Evolutionary conservation across 257 asterid species (phyloP), one percentile per base, ranked within the genome.

Genomic region (Cinchona pubescens): DNA sequence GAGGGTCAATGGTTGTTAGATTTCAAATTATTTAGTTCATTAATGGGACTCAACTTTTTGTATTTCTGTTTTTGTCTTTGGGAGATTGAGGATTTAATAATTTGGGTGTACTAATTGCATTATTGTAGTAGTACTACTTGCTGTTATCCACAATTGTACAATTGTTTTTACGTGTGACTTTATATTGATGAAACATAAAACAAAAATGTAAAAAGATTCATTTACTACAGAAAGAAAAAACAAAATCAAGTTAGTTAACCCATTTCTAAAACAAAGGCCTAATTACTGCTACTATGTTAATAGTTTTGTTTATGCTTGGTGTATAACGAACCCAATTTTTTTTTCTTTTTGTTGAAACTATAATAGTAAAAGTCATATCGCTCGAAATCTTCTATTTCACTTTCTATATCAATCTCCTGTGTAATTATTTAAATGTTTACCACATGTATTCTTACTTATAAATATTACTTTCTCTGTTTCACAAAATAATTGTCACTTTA

Each of bases 1-100:
- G 35, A 2, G 74, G 37, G 67, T 56, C 79, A 59, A 23, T 56
- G 14, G n/a, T 40, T 76, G 79, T 76, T 49, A 40, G 61, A 67
- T 10, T 21, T 27, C 40, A 63, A 27, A 16, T 51, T 76, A 38
- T 59, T 25, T 40, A 29, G 59, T 53, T 53, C 67, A 67, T 76
- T 76, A 76, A 67, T 76, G 68, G 68, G 49, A 10, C 3, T 12
- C n/a, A 9, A 18, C n/a, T n/a, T n/a, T n/a, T n/a, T n/a, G n/a
- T n/a, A n/a, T n/a, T n/a, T n/a, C n/a, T n/a, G n/a, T n/a, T n/a
- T n/a, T n/a, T n/a, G n/a, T 51, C 6, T 42, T 51, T 23, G 25
- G 34, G 19, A 46, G 49, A 4, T n/a, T 30, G 60, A 59, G 7
- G 73, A 27, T 43, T 21, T 35, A 5, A 29, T 69, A 27, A 48